Conservation (phyloP, 1,284 basidiomycete species). For the Cryptococcus amylolentus region DNA sequence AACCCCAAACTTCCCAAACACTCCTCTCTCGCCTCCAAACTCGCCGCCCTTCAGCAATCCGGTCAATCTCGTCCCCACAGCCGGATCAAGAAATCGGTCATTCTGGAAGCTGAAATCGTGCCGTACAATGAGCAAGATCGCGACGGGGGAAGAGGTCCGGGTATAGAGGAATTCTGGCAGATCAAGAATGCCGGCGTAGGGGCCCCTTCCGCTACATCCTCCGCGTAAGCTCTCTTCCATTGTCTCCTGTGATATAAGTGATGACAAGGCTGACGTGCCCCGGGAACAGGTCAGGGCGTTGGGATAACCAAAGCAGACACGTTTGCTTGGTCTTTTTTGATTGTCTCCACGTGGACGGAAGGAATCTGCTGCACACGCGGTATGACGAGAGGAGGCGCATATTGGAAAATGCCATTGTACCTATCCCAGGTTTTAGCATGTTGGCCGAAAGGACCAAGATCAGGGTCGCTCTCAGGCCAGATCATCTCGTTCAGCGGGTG, state of each 20-base stretch:
- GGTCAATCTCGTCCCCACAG: not conserved
- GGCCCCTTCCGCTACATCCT: not conserved
- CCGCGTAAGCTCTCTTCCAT: not conserved
- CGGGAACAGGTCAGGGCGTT: no score
- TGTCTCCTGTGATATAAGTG: not conserved
- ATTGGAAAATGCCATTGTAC: constrained; percentile 59
- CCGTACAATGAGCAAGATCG: constrained; percentile 61
- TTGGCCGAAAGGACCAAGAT: constrained; percentile 56
- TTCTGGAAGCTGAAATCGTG: constrained; percentile 86
- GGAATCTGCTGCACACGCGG: constrained; percentile 56
- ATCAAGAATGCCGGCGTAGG: constrained; percentile 35
- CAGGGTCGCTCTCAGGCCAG: no score
- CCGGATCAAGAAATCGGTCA: constrained; percentile 51
- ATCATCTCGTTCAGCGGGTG: no score
- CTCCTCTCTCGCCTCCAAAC: constrained; percentile 4
- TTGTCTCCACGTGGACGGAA: constrained; percentile 62
- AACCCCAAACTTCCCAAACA: constrained; percentile 19
- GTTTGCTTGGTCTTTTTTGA: constrained; percentile 83
- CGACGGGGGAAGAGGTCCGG: constrained; percentile 36
- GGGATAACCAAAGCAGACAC: constrained; percentile 49
- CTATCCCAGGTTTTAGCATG: constrained; percentile 59
- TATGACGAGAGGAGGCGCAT: constrained; percentile 61
- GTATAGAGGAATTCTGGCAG: constrained; percentile 54
- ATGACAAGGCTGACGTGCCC: no score
- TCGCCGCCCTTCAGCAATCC: not conserved